phyloP scores from a whole-genome alignment of 192 early-diverging fungal genomes.

The Podila epigama region DNA sequence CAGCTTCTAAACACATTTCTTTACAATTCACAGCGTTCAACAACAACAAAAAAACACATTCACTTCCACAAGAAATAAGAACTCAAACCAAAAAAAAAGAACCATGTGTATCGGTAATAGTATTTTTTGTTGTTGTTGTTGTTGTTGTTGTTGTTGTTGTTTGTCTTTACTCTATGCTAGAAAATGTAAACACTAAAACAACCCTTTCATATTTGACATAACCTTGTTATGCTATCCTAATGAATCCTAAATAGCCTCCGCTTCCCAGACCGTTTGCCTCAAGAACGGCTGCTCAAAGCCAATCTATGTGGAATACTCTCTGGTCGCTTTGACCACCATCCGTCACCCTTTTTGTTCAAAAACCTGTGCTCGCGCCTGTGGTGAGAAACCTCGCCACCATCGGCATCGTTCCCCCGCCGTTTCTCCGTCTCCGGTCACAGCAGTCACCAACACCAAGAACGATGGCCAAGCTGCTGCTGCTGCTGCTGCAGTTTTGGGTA shows the following conservation, averaged over 20 bases:
- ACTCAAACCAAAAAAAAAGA: too few relatives aligned
- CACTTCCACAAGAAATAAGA: too few relatives aligned
- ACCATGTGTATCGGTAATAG: not conserved
- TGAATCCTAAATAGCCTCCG: not conserved
- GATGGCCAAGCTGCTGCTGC: too few relatives aligned
- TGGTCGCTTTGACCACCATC: not conserved
- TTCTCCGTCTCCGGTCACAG: not conserved
- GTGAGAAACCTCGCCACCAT: conserved; percentile 11
- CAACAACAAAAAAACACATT: too few relatives aligned
- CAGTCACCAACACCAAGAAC: not conserved
- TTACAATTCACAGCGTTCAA: too few relatives aligned
- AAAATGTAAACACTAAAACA: not conserved
- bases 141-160: not conserved
- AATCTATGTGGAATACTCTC: conserved; percentile 8
- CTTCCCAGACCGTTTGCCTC: conserved; percentile 12
- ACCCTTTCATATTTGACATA: not conserved
- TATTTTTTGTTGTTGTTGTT: not conserved
- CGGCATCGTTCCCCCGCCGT: too few relatives aligned
- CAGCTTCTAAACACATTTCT: too few relatives aligned
- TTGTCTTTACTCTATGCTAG: not conserved
- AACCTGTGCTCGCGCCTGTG: conserved; percentile 20
- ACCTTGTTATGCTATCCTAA: not conserved
- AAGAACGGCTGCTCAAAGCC: conserved; percentile 10
- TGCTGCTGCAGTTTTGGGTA: too few relatives aligned
- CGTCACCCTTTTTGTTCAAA: conserved; percentile 27